Evolutionary conservation across 352 stramenopile species (phyloP).

Genomic region (Globisporangium heterothallicum): DNA sequence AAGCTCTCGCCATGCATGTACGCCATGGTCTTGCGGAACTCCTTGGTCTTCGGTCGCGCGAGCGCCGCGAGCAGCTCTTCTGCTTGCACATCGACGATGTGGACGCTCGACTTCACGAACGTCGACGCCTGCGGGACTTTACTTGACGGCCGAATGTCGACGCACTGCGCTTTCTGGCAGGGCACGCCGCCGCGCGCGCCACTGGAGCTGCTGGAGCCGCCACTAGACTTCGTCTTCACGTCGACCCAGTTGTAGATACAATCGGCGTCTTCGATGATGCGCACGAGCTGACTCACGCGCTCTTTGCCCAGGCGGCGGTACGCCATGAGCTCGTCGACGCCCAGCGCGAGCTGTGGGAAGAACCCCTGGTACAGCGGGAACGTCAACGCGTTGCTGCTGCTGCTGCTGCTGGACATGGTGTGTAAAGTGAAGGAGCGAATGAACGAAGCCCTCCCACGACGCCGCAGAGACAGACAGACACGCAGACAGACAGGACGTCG

Average conservation of each 20-base stretch:
- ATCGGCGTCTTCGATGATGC: conserved; percentile 76
- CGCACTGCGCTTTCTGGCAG: conserved; percentile 50
- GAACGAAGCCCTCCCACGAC: neutral
- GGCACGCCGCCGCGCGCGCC: conserved; percentile 13
- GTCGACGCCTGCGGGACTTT: conserved; percentile 37
- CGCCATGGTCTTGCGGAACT: conserved; percentile 42
- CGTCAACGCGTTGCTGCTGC: conserved; percentile 24
- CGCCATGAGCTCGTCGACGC: conserved; percentile 60
- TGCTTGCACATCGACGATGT: conserved; percentile 49
- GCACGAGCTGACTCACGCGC: conserved; percentile 62
- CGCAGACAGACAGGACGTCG: too few relatives aligned
- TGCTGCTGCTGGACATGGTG: neutral
- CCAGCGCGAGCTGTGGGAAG: conserved; percentile 76
- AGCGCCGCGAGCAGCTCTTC: conserved; percentile 63
- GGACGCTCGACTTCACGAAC: conserved; percentile 55
- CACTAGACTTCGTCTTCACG: conserved; percentile 12
- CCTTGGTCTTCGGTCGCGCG: conserved; percentile 47
- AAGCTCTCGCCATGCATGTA: conserved; percentile 51
- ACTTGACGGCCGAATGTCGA: conserved; percentile 44
- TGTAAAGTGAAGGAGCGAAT: neutral
- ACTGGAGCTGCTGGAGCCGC: neutral
- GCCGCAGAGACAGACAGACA: neutral
- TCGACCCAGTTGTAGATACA: conserved; percentile 66
- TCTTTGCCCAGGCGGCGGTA: conserved; percentile 78
- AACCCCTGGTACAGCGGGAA: conserved; percentile 75